Evolutionary conservation across 441 rosid species (phyloP).

Genomic region (Brassica hybrid): DNA sequence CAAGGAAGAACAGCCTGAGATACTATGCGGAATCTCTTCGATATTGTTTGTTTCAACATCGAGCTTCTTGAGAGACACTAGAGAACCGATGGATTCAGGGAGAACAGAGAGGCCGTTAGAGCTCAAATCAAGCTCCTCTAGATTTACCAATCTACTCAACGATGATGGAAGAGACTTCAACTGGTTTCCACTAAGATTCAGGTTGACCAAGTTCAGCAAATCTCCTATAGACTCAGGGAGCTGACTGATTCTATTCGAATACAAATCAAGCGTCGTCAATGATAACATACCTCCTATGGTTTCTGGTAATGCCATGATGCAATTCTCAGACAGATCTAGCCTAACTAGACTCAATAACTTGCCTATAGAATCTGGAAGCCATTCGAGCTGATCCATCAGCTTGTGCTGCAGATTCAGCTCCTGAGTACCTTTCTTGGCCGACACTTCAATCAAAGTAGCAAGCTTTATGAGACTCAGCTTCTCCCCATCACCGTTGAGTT

Average conservation of each 20-base stretch:
- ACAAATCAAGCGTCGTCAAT: slow-evolving; percentile 76
- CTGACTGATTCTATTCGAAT: slow-evolving; percentile 71
- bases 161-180: slow-evolving; percentile 71
- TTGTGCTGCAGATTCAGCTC: slow-evolving; percentile 84
- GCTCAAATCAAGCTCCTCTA: slow-evolving; percentile 86
- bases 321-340: slow-evolving; percentile 85
- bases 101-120: slow-evolving; percentile 64
- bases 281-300: slow-evolving; percentile 85
- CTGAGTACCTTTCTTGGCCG: slow-evolving; percentile 77
- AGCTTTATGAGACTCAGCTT: slow-evolving; percentile 89
- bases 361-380: slow-evolving; percentile 95
- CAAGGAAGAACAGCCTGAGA: too few species aligned
- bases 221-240: slow-evolving; percentile 85
- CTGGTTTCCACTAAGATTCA: slow-evolving; percentile 85
- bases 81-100: slow-evolving; percentile 78
- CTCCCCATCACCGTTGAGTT: slow-evolving; percentile 62
- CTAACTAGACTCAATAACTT: slow-evolving; percentile 70
- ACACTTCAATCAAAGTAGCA: slow-evolving; percentile 88
- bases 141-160: slow-evolving; percentile 62
- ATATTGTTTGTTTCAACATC: slow-evolving; percentile 72
- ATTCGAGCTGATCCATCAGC: slow-evolving; percentile 84
- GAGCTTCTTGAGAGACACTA: slow-evolving; percentile 64
- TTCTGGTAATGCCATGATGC: slow-evolving; percentile 63
- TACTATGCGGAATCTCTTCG: too few species aligned
- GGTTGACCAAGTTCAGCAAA: slow-evolving; percentile 63